phyloP scores from a whole-genome alignment of 2,329 filamentous ascomycete species.

The Achaetomium macrosporum region DNA sequence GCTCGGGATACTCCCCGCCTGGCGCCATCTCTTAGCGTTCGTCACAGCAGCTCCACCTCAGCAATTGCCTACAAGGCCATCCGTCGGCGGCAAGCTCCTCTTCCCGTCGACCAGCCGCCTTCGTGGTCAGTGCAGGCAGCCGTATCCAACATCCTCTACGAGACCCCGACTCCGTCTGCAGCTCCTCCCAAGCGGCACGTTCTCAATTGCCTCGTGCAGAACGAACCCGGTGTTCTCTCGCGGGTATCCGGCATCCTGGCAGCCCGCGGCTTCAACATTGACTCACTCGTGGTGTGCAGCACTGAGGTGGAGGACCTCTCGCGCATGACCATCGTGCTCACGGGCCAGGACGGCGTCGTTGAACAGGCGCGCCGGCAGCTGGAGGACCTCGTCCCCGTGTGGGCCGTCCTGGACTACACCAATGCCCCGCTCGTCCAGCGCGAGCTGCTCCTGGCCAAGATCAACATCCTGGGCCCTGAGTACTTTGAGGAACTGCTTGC shows the following conservation, averaged over 20 bases:
- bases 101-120: slow-evolving; percentile 70
- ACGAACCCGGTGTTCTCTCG: slow-evolving; percentile 95
- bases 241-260: slow-evolving; percentile 95
- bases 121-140: slow-evolving; percentile 88
- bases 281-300: slow-evolving; percentile 94
- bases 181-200: slow-evolving; percentile 89
- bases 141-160: slow-evolving; percentile 97
- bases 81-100: slow-evolving; percentile 80
- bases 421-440: slow-evolving; percentile 88
- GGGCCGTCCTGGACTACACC: slow-evolving; percentile 97
- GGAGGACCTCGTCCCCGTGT: slow-evolving; percentile 94
- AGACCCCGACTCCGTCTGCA: slow-evolving; percentile 80
- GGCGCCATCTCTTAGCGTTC: slow-evolving; percentile 28
- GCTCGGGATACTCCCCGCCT: slow-evolving; percentile 24
- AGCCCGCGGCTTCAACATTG: slow-evolving; percentile 97
- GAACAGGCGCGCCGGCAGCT: slow-evolving; percentile 94
- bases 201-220: slow-evolving; percentile 97
- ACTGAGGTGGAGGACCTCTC: slow-evolving; percentile 96
- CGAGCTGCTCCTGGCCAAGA: slow-evolving; percentile 89
- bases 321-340: slow-evolving; percentile 97
- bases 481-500: slow-evolving; percentile 96
- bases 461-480: slow-evolving; percentile 93
- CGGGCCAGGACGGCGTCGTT: slow-evolving; percentile 92
- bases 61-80: slow-evolving; percentile 96
- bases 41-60: slow-evolving; percentile 62